Conservation (phyloP, 768 basidiomycete genomes). For the Russula sp. region DNA sequence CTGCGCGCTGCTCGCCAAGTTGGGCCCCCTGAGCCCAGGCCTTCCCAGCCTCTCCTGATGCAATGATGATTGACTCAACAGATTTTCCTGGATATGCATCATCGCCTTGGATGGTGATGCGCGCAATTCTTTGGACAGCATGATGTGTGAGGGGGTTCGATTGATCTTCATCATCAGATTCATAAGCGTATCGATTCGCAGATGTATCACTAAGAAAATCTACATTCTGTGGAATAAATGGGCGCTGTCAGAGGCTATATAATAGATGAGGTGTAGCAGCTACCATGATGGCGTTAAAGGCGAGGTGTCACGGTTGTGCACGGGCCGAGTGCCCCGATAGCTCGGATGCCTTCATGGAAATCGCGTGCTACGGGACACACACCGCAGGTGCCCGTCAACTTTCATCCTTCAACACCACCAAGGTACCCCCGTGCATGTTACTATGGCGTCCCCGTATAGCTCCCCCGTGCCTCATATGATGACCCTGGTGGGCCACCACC, state of each 20-base stretch:
- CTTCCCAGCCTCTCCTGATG: constrained; percentile 30
- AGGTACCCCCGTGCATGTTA: neutral
- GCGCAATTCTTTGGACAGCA: neutral
- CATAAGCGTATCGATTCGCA: constrained; percentile 33
- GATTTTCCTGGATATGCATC: neutral
- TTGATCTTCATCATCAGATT: constrained; percentile 36
- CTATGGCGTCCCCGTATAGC: neutral
- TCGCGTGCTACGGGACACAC: neutral
- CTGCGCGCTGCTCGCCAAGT: constrained; percentile 30
- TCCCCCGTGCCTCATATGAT: constrained; percentile 32
- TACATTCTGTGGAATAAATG: constrained; percentile 13
- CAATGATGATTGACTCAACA: constrained; percentile 24
- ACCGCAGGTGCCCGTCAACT: neutral
- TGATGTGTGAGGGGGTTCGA: constrained; percentile 28
- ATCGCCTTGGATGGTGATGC: constrained; percentile 10
- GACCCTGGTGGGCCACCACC: constrained; percentile 51
- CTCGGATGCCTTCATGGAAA: constrained; percentile 1
- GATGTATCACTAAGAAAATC: constrained; percentile 32
- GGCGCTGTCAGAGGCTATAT: neutral
- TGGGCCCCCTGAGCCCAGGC: constrained; percentile 30
- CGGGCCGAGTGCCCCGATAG: neutral
- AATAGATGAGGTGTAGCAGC: neutral
- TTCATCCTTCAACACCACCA: neutral
- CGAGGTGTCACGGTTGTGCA: no score
- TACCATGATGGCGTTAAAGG: constrained; percentile 3